These are phyloP conservation scores for Colletotrichum somersetense DNA, from an alignment of 2,329 filamentous ascomycete species.

Conservation along the genomic window DNA sequence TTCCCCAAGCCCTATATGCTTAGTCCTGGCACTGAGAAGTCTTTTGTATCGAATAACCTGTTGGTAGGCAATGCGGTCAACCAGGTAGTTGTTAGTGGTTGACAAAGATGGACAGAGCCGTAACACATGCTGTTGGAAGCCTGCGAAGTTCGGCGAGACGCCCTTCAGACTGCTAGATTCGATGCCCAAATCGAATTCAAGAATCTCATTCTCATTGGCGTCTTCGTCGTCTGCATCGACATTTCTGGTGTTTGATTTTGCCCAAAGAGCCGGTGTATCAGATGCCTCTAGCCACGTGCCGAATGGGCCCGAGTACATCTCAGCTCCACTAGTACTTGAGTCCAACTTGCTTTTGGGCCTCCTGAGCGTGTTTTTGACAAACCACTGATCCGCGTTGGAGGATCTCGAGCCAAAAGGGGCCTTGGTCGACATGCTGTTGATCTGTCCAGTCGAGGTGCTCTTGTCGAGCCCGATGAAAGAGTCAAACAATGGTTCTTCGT, in stretches of 20 bases:
- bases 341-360: conserved; percentile 70
- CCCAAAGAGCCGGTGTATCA: conserved; percentile 64
- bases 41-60: conserved; percentile 84
- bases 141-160: conserved; percentile 79
- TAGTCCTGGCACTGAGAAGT: conserved; percentile 76
- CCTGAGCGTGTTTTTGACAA: conserved; percentile 49
- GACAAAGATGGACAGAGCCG: conserved; percentile 79
- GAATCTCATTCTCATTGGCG: conserved; percentile 68
- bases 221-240: conserved; percentile 62
- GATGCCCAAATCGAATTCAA: conserved; percentile 66
- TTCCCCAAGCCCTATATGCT: conserved; percentile 73
- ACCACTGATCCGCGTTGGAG: too few species aligned
- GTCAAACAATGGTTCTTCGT: too few species aligned
- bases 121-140: conserved; percentile 81
- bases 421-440: too few species aligned
- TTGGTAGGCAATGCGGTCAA: conserved; percentile 86
- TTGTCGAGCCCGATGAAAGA: too few species aligned
- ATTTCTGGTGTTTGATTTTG: conserved; percentile 48
- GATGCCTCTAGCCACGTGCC: conserved; percentile 65
- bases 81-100: conserved; percentile 69
- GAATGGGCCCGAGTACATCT: conserved; percentile 55
- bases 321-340: conserved; percentile 53
- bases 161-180: conserved; percentile 71
- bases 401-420: too few species aligned
- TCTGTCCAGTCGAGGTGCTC: too few species aligned